Conservation (phyloP, 495 filamentous ascomycete species). For the Talaromyces liani region DNA sequence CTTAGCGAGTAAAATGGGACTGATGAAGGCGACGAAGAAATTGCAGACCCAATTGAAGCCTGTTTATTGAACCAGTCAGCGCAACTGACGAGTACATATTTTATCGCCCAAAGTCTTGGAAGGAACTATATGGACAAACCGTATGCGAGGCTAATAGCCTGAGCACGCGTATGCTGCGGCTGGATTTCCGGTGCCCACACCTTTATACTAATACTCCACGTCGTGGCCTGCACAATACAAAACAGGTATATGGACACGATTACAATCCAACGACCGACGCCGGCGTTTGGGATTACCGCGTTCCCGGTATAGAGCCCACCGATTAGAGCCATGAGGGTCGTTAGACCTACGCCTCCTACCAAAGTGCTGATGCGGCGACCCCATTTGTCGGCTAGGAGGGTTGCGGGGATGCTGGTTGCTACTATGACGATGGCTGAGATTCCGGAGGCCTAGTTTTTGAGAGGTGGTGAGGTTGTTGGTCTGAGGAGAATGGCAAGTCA, state of each 20-base stretch:
- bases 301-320: constrained; percentile 42
- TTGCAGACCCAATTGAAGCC: constrained; percentile 41
- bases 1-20: constrained; percentile 51
- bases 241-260: constrained; percentile 42
- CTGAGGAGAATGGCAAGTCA: too few relatives aligned
- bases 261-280: constrained; percentile 48
- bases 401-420: constrained; percentile 38
- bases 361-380: constrained; percentile 49
- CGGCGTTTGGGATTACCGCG: constrained; percentile 31
- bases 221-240: constrained; percentile 31
- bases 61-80: background rate
- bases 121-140: too few relatives aligned
- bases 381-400: constrained; percentile 52
- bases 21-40: constrained; percentile 45
- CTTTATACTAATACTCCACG: constrained; percentile 50
- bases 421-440: constrained; percentile 45
- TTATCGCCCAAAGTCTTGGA: too few relatives aligned
- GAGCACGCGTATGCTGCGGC: constrained; percentile 43
- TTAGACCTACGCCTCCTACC: constrained; percentile 43
- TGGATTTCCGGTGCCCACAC: constrained; percentile 51
- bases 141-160: constrained; percentile 37
- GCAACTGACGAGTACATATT: too few relatives aligned
- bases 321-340: constrained; percentile 38
- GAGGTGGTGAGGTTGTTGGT: too few relatives aligned
- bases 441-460: constrained; percentile 29